Base-by-base conservation (phyloP, 352 stramenopile species). In the Globisporangium nodosum region DNA sequence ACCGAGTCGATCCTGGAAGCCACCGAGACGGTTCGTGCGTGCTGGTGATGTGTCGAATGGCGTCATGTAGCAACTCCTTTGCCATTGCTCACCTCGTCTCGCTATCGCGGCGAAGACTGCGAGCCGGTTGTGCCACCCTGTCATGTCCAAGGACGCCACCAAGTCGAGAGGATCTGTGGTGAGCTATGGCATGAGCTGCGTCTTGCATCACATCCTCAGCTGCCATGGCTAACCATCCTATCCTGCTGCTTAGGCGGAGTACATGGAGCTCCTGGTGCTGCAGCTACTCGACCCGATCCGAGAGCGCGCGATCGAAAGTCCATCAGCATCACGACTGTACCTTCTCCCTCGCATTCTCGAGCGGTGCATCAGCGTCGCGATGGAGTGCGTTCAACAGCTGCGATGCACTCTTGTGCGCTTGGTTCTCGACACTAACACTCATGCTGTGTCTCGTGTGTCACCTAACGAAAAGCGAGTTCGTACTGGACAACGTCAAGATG, bases 1-100 rank as follows among this genome's bases (percentile, higher is more conserved):
- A 82, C 72, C 4, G 78, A 88, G 24, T 75, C 60, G 35, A 67
- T 88, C n/a, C 21, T 81, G 11, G 76, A 88, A 6, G 70, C 70
- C 21, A 56, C 74, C 7, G 74, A 85, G 43, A 54, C 55, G 68
- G 73, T 76, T 56, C 16, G 54, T 54, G 20, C 8, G 27, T 20
- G 43, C 6, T 15, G 7, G 13, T 49, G 16, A 21, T 49, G 43
- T 11, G 43, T 30, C 27, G 18, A n/a, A 3, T 18, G 33, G 33
- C 9, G 33, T 37, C 33, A 37, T 37, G 33, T 37, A 11, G 33
- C 9, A 27, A 11, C 33, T 37, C 33, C 12, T 4, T 43, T 15
- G 37, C 18, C 37, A 13, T 43, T 12, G 37, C 37, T 43, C 37
- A 43, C 37, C 12, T 43, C 12, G 37, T 18, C 12, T 43, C 13